phyloP scores from a whole-genome alignment of 2,329 filamentous ascomycete species.

The Harringtonia aguacate region DNA sequence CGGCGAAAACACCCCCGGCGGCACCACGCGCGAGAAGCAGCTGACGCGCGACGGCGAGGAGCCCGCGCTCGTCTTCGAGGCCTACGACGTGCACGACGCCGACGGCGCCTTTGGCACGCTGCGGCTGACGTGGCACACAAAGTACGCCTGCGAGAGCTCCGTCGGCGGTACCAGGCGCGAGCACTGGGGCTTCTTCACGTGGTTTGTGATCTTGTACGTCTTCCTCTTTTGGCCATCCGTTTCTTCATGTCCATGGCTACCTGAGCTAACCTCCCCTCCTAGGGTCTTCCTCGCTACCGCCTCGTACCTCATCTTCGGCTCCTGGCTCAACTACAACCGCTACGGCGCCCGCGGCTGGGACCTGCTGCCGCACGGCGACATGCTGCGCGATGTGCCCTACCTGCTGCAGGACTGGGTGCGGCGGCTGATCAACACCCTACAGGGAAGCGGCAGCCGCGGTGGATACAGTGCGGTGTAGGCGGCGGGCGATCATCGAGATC shows the following conservation, averaged over 20 bases:
- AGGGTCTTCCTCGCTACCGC: conserved; percentile 79
- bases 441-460: conserved; percentile 73
- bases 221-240: not conserved
- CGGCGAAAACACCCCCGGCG: conserved; percentile 16
- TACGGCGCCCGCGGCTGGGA: conserved; percentile 95
- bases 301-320: conserved; percentile 91
- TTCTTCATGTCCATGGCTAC: not conserved
- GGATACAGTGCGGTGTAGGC: conserved; percentile 85
- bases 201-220: conserved; percentile 41
- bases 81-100: conserved; percentile 56
- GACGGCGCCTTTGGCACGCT: conserved; percentile 35
- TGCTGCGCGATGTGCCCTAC: conserved; percentile 85
- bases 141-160: conserved; percentile 65
- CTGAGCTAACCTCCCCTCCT: not conserved
- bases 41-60: conserved; percentile 38
- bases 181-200: conserved; percentile 94
- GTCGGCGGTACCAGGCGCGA: conserved; percentile 28
- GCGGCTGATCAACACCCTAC: conserved; percentile 70
- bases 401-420: conserved; percentile 81
- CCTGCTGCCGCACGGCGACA: conserved; percentile 82
- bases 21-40: conserved; percentile 34
- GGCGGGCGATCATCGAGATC: too few species aligned
- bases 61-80: conserved; percentile 62
- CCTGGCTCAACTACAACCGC: conserved; percentile 97
- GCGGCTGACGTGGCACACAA: conserved; percentile 74